Evolutionary conservation across 73 alveolate genomes (phyloP).

Genomic region (Paramecium octaurelia): DNA sequence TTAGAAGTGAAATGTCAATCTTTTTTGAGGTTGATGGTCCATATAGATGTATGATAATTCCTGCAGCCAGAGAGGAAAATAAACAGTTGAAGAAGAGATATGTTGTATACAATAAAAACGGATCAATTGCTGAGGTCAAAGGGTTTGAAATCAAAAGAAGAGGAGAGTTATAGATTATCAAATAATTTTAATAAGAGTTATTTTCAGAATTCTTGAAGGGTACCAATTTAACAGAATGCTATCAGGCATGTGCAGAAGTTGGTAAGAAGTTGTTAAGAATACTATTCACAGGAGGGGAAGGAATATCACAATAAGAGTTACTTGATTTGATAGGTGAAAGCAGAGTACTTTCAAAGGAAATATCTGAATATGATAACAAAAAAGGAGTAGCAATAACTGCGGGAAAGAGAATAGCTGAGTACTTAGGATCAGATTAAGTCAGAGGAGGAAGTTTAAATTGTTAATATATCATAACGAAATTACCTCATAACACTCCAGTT

Average conservation of each 20-base stretch:
- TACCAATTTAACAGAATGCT: constrained; percentile 89
- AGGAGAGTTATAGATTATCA: constrained; percentile 98
- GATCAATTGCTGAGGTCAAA: constrained; percentile 88
- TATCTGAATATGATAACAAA: constrained; percentile 90
- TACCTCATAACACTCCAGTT: constrained; percentile 95
- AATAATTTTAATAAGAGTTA: constrained; percentile 98
- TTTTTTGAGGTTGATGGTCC: constrained; percentile 99
- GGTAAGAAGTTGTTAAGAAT: constrained; percentile 71
- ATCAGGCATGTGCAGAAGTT: constrained; percentile 93
- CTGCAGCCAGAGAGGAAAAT: constrained; percentile 98
- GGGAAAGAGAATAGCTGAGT: constrained; percentile 96
- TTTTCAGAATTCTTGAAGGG: constrained; percentile 98
- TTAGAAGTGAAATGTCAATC: constrained; percentile 93
- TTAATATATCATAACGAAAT: constrained; percentile 91
- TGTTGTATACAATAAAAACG: constrained; percentile 56
- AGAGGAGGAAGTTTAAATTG: constrained; percentile 96
- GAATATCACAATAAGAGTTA: constrained; percentile 88
- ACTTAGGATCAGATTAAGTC: constrained; percentile 92
- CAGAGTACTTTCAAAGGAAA: constrained; percentile 83
- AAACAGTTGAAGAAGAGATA: constrained; percentile 98
- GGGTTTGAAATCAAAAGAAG: constrained; percentile 99
- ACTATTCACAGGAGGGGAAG: constrained; percentile 82
- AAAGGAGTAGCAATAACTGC: constrained; percentile 95
- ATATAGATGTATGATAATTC: constrained; percentile 98
- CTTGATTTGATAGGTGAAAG: constrained; percentile 94